Base-by-base conservation (phyloP, 345 rosid genomes). In the Chamaenerion angustifolium region DNA sequence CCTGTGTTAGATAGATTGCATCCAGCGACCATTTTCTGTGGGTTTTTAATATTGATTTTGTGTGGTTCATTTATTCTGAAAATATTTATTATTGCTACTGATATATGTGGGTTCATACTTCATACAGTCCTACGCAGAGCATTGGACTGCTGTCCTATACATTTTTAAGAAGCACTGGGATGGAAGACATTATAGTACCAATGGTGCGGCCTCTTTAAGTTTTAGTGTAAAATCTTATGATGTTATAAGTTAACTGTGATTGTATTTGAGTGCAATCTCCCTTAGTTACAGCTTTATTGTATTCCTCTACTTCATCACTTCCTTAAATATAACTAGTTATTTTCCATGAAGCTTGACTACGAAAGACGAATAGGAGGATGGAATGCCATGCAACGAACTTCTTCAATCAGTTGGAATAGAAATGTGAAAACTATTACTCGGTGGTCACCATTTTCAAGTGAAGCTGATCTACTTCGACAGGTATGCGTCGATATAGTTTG, bases 151-250 rank as follows among this genome's bases (percentile, higher is more conserved):
- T 90, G 48, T 86, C 96, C 11, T 90, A 90, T 68, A 86, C 92
- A 11, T 90, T 83, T 73, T 71, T 90, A 70, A 86, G 83, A 77
- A 78, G 82, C 73, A 90, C 98, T 0, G 89, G 95, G 46, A 83
- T 81, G 69, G 94, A 86, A 66, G 96, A 90, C 69, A 83, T 86
- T 35, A 77, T 90, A 44, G 98, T 90, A 18, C 98, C 98, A 41
- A 86, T 90, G 96, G 98, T 90, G 81, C 78, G 65, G 44, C 27
- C 42, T 31, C 37, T 31, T 31, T 31, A 31, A 31, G 7, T 31
- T 6, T 31, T 31, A 31, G 27, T 23, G 27, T 23, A 23, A 23
- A 23, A 23, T 23, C 27, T 23, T 23, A 23, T 23, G 2, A 5
- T 23, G 5, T 23, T 23, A 2, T 23, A 23, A 23, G 16, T 15